Percentiles rank a stretch among this genome's conserved stretches.
phyloP scores from a whole-genome alignment of 129 eudicot species.

The Flaveria ramosissima region DNA sequence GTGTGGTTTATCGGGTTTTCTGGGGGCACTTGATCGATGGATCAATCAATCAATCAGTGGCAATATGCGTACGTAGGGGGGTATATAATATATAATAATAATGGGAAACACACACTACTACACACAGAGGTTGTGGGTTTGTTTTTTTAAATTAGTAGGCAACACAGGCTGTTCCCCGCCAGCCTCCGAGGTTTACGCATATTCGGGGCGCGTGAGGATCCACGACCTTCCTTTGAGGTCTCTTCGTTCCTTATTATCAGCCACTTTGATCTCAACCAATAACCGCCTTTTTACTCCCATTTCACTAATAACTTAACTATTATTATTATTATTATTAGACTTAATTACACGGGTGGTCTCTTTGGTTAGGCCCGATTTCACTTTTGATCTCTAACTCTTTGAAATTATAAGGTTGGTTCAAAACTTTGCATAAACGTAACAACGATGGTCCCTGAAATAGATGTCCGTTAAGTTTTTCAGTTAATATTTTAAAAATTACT shows the following conservation, averaged over 20 bases:
- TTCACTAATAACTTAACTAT: slow-evolving; percentile 1
- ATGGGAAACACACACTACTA: not conserved
- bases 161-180: slow-evolving; percentile 52
- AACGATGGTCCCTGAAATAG: too few relatives aligned
- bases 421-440: too few relatives aligned
- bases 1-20: slow-evolving; percentile 24
- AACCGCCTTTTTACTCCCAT: slow-evolving; percentile 22
- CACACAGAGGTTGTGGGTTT: not conserved
- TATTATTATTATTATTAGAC: not conserved
- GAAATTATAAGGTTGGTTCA: too few relatives aligned
- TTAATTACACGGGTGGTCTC: too few relatives aligned
- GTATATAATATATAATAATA: not conserved
- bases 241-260: slow-evolving; percentile 33
- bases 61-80: slow-evolving; percentile 1
- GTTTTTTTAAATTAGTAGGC: slow-evolving; percentile 20
- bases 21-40: slow-evolving; percentile 35
- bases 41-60: slow-evolving; percentile 24
- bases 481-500: too few relatives aligned
- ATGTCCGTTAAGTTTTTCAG: too few relatives aligned
- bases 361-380: too few relatives aligned
- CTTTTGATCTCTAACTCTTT: too few relatives aligned
- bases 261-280: slow-evolving; percentile 40
- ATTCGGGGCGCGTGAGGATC: slow-evolving; percentile 43
- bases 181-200: slow-evolving; percentile 40
- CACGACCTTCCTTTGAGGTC: slow-evolving; percentile 30